A percentile compares a stretch with the other conserved stretches of the same genome.
phyloP scores from a whole-genome alignment of 2,329 filamentous ascomycete genomes.

The Metarhizium sp. region DNA sequence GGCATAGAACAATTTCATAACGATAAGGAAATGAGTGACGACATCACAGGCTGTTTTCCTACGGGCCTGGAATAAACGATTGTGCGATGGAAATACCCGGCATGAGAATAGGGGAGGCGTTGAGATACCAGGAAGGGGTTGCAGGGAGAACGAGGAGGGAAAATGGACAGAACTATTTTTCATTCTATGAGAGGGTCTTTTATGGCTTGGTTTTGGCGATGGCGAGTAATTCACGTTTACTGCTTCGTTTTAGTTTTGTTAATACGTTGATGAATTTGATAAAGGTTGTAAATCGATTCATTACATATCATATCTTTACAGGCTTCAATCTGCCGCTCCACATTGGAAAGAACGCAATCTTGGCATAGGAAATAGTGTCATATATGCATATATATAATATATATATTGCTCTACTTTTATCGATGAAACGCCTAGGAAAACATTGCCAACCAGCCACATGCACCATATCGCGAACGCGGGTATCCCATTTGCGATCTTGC shows the following conservation, averaged over 20 bases:
- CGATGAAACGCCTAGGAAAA: not conserved
- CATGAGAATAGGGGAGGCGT: not conserved
- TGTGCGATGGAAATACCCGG: slow-evolving; percentile 4
- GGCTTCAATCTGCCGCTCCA: not conserved
- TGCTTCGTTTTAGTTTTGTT: not conserved
- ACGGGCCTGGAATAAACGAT: slow-evolving; percentile 1
- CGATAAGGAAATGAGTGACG: not conserved
- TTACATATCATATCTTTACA: not conserved
- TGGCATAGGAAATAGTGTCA: not conserved
- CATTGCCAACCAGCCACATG: not conserved
- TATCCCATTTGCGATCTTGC: not conserved
- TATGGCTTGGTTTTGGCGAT: not conserved
- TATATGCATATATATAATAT: not conserved
- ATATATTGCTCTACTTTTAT: not conserved
- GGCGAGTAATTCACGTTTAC: not conserved
- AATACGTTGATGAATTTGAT: not conserved
- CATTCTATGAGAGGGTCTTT: not conserved
- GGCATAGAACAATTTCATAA: slow-evolving; percentile 4
- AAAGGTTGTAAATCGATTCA: not conserved
- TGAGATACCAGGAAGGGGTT: not conserved
- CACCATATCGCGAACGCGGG: not conserved
- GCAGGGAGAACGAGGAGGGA: not conserved
- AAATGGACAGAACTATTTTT: not conserved
- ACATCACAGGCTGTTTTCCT: not conserved
- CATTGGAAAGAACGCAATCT: not conserved